phyloP scores from a whole-genome alignment of 1,284 basidiomycete species.

The Caloboletus inedulis region DNA sequence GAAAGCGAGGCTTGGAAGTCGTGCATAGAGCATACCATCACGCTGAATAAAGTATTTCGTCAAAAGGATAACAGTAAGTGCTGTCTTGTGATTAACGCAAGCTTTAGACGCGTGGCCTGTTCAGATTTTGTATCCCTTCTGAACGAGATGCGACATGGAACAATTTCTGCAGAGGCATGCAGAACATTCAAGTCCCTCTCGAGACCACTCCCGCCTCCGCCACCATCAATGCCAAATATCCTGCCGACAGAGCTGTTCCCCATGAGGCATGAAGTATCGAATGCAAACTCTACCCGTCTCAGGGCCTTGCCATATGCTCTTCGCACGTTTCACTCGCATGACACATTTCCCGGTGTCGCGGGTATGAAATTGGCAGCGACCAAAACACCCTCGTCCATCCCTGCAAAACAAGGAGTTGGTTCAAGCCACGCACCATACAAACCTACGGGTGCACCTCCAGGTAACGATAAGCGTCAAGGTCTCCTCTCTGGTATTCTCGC shows the following conservation, averaged over 20 bases:
- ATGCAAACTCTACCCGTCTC: constrained; percentile 36
- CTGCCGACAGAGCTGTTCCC: constrained; percentile 40
- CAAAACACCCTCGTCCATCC: constrained; percentile 5
- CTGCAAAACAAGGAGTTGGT: background rate
- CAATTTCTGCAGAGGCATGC: constrained; percentile 34
- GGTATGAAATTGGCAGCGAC: background rate
- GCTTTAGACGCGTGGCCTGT: background rate
- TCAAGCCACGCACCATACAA: constrained; percentile 10
- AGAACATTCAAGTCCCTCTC: constrained; percentile 46
- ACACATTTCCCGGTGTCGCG: constrained; percentile 32
- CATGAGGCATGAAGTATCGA: constrained; percentile 36
- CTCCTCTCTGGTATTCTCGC: constrained; percentile 54
- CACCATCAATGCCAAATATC: constrained; percentile 27
- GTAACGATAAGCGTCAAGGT: constrained; percentile 39
- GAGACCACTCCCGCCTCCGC: constrained; percentile 29
- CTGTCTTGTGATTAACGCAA: background rate
- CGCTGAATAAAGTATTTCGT: constrained; percentile 73
- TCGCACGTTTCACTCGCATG: constrained; percentile 32
- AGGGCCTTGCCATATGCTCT: constrained; percentile 25
- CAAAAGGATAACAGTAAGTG: constrained; percentile 49
- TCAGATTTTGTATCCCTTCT: constrained; percentile 66
- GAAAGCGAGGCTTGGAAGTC: constrained; percentile 73
- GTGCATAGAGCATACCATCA: constrained; percentile 66
- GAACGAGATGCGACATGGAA: constrained; percentile 68
- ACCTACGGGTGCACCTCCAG: constrained; percentile 7